phyloP scores from a whole-genome alignment of 2,329 filamentous ascomycete genomes.

The Colletotrichum tamarilloi region DNA sequence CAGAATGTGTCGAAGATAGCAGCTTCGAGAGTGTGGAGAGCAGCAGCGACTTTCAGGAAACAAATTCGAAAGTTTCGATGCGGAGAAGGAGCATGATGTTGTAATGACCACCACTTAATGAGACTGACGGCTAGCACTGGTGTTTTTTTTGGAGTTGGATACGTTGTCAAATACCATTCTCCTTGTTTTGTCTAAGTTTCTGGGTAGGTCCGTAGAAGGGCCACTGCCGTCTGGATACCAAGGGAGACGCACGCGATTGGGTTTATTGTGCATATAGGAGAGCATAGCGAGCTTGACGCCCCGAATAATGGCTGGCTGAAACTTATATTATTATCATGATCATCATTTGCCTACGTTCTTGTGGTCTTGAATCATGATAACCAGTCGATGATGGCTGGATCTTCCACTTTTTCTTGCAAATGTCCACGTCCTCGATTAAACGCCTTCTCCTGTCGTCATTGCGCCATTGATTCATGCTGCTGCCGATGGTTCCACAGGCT shows the following conservation, averaged over 20 bases:
- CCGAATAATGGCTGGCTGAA: slow-evolving; percentile 9
- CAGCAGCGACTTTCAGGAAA: slow-evolving; percentile 18
- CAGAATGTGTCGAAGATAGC: slow-evolving; percentile 44
- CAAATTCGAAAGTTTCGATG: slow-evolving; percentile 46
- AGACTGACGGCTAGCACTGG: slow-evolving; percentile 24
- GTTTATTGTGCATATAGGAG: slow-evolving; percentile 17
- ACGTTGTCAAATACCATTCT: slow-evolving; percentile 29
- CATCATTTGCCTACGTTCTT: slow-evolving; percentile 27
- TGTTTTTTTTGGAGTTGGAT: slow-evolving; percentile 35
- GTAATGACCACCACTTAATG: slow-evolving; percentile 46
- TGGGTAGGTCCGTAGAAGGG: slow-evolving; percentile 5
- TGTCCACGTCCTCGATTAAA: background rate
- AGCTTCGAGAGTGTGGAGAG: slow-evolving; percentile 38
- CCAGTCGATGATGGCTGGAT: slow-evolving; percentile 18
- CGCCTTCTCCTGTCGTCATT: background rate
- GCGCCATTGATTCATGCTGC: slow-evolving; percentile 54
- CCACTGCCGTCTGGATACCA: slow-evolving; percentile 24
- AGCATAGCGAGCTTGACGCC: background rate
- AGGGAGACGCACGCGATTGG: background rate
- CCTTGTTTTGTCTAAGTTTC: slow-evolving; percentile 24
- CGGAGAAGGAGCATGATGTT: slow-evolving; percentile 71
- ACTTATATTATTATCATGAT: slow-evolving; percentile 34
- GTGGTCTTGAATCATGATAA: slow-evolving; percentile 27
- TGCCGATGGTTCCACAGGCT: slow-evolving; percentile 71
- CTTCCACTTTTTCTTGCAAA: slow-evolving; percentile 2